Conservation (phyloP, 345 rosid species). For the Eucalyptus melliodora region DNA sequence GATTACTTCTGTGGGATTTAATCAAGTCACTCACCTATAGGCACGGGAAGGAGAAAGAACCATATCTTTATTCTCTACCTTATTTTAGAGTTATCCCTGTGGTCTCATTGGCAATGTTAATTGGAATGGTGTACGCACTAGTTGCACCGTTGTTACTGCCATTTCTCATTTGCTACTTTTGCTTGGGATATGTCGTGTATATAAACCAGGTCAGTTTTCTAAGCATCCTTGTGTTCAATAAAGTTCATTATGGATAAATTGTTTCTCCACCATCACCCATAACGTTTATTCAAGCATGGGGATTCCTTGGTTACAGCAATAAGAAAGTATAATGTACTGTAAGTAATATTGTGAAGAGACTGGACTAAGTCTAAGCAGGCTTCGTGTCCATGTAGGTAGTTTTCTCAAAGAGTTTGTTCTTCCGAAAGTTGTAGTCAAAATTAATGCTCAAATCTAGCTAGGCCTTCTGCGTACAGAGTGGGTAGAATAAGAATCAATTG, state of each 20-base stretch:
- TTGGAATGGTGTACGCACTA: constrained; percentile 81
- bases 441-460: not conserved
- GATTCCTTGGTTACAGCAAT: not conserved
- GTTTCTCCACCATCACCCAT: not conserved
- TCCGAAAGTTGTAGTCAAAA: not conserved
- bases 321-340: not conserved
- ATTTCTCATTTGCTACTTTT: constrained; percentile 68
- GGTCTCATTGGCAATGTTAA: constrained; percentile 55
- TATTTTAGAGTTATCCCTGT: constrained; percentile 70
- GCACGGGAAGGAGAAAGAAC: constrained; percentile 39
- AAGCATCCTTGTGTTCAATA: not conserved
- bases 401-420: not conserved
- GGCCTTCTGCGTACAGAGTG: not conserved
- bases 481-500: not conserved
- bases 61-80: constrained; percentile 67
- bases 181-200: constrained; percentile 66
- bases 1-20: constrained; percentile 46
- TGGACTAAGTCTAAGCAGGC: not conserved
- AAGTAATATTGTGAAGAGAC: not conserved
- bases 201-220: constrained; percentile 53
- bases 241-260: not conserved
- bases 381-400: not conserved
- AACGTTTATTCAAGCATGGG: not conserved
- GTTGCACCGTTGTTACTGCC: constrained; percentile 79
- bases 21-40: constrained; percentile 30